These are phyloP conservation scores for Gilbertella persicaria DNA, from an alignment of 371 early-diverging fungal genomes.

Conservation along the genomic window DNA sequence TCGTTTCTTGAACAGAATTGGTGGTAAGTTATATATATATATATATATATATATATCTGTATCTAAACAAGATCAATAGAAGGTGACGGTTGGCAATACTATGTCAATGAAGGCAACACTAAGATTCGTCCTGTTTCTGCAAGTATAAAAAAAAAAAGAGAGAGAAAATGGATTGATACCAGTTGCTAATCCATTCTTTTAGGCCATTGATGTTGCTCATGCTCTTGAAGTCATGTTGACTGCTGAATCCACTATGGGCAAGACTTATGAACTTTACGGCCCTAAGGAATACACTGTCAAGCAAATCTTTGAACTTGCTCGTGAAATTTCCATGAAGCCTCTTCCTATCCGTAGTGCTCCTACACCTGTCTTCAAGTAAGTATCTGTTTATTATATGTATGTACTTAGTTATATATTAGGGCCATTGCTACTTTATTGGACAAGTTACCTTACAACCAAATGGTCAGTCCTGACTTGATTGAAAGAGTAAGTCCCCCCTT, in stretches of 20 bases:
- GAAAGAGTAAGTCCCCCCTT: constrained; percentile 47
- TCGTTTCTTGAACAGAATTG: constrained; percentile 89
- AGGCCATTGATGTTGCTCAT: constrained; percentile 88
- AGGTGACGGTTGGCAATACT: constrained; percentile 63
- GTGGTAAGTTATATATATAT: constrained; percentile 51
- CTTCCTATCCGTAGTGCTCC: constrained; percentile 69
- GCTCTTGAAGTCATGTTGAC: constrained; percentile 77
- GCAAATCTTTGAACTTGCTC: constrained; percentile 75
- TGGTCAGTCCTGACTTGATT: constrained; percentile 53
- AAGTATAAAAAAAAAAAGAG: constrained; percentile 19
- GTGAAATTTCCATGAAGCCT: constrained; percentile 70
- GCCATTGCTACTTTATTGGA: constrained; percentile 40
- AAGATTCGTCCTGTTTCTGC: constrained; percentile 85
- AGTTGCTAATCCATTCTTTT: not conserved
- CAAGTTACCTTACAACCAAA: constrained; percentile 52
- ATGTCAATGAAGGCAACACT: constrained; percentile 73
- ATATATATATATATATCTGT: not conserved
- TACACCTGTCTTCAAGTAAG: constrained; percentile 67
- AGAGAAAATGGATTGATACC: not conserved
- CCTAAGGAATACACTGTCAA: constrained; percentile 75
- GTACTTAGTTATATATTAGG: constrained; percentile 19
- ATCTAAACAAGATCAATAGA: constrained; percentile 5
- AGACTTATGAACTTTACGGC: constrained; percentile 91
- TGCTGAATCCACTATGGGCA: constrained; percentile 75
- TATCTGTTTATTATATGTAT: not conserved